Conservation (phyloP, 768 basidiomycete genomes). For the Tephrocybe sp. region DNA sequence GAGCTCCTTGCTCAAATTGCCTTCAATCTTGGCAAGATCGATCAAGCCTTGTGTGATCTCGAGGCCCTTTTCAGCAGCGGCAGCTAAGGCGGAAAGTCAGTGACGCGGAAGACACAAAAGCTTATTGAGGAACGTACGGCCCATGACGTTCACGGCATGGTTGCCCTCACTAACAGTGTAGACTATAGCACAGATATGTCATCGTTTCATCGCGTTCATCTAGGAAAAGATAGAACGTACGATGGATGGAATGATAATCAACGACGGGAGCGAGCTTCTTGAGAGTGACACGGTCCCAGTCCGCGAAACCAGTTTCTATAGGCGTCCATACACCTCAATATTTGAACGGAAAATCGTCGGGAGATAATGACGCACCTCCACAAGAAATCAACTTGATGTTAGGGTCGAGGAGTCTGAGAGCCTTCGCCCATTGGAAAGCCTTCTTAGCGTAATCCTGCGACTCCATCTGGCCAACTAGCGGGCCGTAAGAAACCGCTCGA, state of each 20-base stretch:
- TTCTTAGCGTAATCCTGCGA: conserved; percentile 53
- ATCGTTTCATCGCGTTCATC: no score
- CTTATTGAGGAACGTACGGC: conserved; percentile 30
- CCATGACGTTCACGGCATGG: conserved; percentile 53
- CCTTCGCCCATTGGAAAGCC: conserved; percentile 62
- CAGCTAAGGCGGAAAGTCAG: conserved; percentile 25
- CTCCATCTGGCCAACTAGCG: conserved; percentile 50
- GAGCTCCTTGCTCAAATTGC: conserved; percentile 32
- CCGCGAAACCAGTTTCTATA: conserved; percentile 37
- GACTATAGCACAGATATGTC: conserved; percentile 20
- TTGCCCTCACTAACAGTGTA: conserved; percentile 42
- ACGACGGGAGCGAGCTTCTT: conserved; percentile 42
- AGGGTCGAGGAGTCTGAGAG: conserved; percentile 54
- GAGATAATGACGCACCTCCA: conserved; percentile 36
- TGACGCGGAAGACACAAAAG: background rate
- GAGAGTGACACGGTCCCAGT: conserved; percentile 42
- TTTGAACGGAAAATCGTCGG: background rate
- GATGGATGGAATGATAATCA: conserved; percentile 49
- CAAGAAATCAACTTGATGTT: conserved; percentile 53
- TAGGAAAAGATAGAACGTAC: conserved; percentile 18
- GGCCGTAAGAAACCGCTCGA: background rate
- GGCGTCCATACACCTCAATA: conserved; percentile 11
- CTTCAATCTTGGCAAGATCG: conserved; percentile 47
- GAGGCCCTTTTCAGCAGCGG: conserved; percentile 52
- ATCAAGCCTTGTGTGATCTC: conserved; percentile 49